Evolutionary conservation across 148 eudicot species (phyloP).

Genomic region (Spergularia marina): DNA sequence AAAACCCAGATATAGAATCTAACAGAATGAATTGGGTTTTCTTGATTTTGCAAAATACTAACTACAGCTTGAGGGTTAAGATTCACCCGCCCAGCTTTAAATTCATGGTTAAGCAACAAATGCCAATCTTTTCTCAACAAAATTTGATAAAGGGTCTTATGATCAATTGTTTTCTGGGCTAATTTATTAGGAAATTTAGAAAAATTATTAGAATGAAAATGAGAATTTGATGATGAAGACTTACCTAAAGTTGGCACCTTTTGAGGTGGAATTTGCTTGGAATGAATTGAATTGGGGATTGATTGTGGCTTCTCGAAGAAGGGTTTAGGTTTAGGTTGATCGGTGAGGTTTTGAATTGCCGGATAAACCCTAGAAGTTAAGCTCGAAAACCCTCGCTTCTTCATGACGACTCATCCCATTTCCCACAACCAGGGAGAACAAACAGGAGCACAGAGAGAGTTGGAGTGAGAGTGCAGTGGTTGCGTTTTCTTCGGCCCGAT

Average conservation of each 20-base stretch:
- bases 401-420: slow-evolving; percentile 29
- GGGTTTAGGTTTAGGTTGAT: slow-evolving; percentile 22
- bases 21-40: slow-evolving; percentile 51
- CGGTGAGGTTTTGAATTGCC: slow-evolving; percentile 17
- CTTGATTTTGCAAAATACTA: slow-evolving; percentile 77
- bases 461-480: no score
- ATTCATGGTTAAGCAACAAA: slow-evolving; percentile 74
- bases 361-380: slow-evolving; percentile 56
- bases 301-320: slow-evolving; percentile 14
- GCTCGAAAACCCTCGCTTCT: slow-evolving; percentile 48
- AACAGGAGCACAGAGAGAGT: background rate
- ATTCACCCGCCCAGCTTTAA: slow-evolving; percentile 48
- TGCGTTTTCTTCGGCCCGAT: no score
- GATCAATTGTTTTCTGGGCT: slow-evolving; percentile 40
- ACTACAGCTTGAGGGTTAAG: slow-evolving; percentile 49
- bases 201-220: slow-evolving; percentile 20
- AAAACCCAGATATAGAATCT: slow-evolving; percentile 80
- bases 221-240: slow-evolving; percentile 24
- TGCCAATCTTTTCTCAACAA: slow-evolving; percentile 74
- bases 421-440: background rate
- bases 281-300: slow-evolving; percentile 2
- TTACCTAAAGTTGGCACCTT: slow-evolving; percentile 25
- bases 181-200: slow-evolving; percentile 5
- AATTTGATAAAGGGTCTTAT: slow-evolving; percentile 46
- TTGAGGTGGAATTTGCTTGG: slow-evolving; percentile 17